These are phyloP conservation scores for Russula vinacea DNA, from an alignment of 768 basidiomycete genomes.

Conservation along the genomic window DNA sequence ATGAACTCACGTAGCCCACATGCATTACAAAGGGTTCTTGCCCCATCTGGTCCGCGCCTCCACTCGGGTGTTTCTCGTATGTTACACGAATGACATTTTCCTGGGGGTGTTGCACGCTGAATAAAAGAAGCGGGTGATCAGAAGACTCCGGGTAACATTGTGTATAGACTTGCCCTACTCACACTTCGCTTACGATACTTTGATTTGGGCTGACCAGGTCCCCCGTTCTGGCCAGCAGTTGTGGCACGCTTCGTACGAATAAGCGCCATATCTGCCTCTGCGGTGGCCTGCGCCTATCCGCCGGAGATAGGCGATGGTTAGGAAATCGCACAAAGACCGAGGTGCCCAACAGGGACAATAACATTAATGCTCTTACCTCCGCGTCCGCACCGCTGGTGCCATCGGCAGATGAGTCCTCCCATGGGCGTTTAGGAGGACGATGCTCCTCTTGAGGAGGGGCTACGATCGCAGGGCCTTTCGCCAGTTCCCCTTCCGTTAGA, in stretches of 20 bases:
- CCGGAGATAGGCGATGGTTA: constrained; percentile 32
- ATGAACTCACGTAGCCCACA: constrained; percentile 72
- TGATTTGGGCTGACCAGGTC: constrained; percentile 57
- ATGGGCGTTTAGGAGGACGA: constrained; percentile 71
- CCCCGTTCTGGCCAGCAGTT: constrained; percentile 51
- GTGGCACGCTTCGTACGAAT: constrained; percentile 77
- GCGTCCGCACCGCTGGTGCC: constrained; percentile 28
- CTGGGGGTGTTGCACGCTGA: constrained; percentile 80
- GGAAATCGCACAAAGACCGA: constrained; percentile 22
- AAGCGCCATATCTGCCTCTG: constrained; percentile 82
- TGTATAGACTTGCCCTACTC: constrained; percentile 38
- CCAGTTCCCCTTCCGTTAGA: constrained; percentile 29
- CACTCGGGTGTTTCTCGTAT: constrained; percentile 88
- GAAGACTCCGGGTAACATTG: constrained; percentile 32
- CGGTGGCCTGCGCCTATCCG: constrained; percentile 53
- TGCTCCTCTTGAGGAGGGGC: constrained; percentile 44
- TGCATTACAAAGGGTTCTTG: constrained; percentile 79
- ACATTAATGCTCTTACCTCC: constrained; percentile 19
- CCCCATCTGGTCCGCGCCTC: constrained; percentile 81
- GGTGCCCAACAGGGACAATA: constrained; percentile 10
- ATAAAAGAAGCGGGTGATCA: constrained; percentile 1
- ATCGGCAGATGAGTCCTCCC: constrained; percentile 67
- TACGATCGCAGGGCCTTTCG: constrained; percentile 29
- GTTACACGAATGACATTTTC: constrained; percentile 85
- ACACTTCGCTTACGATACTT: constrained; percentile 87